phyloP scores from a whole-genome alignment of 306 rosid species.

The apple (Malus domestica) region DNA sequence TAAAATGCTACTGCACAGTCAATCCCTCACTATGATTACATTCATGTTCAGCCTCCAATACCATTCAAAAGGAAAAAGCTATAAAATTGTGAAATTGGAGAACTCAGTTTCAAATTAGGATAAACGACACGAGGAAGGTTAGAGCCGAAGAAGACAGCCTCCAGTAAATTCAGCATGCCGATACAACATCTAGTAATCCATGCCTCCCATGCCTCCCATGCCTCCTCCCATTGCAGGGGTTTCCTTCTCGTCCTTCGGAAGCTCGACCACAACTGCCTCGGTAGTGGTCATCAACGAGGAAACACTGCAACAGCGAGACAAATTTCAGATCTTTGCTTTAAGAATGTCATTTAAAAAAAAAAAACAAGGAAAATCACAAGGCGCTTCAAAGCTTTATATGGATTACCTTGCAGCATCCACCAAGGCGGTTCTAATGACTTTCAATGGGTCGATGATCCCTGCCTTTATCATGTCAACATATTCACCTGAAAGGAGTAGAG shows the following conservation, averaged over 20 bases:
- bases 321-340: neutral
- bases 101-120: neutral
- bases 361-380: neutral
- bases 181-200: conserved; percentile 24
- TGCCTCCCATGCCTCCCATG: conserved; percentile 48
- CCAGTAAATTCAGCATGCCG: neutral
- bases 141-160: neutral
- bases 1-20: neutral
- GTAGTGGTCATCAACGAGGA: conserved; percentile 47
- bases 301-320: conserved; percentile 23
- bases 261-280: conserved; percentile 39
- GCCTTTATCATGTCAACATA: conserved; percentile 54
- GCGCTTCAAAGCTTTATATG: neutral
- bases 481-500: conserved; percentile 27
- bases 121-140: neutral
- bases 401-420: conserved; percentile 50
- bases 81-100: neutral
- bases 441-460: conserved; percentile 50
- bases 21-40: conserved; percentile 9
- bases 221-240: conserved; percentile 32
- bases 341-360: neutral
- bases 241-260: conserved; percentile 36
- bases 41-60: conserved; percentile 11
- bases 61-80: neutral
- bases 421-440: conserved; percentile 52